phyloP scores from a whole-genome alignment of 2,329 filamentous ascomycete genomes.

The Aspergillus flavus region DNA sequence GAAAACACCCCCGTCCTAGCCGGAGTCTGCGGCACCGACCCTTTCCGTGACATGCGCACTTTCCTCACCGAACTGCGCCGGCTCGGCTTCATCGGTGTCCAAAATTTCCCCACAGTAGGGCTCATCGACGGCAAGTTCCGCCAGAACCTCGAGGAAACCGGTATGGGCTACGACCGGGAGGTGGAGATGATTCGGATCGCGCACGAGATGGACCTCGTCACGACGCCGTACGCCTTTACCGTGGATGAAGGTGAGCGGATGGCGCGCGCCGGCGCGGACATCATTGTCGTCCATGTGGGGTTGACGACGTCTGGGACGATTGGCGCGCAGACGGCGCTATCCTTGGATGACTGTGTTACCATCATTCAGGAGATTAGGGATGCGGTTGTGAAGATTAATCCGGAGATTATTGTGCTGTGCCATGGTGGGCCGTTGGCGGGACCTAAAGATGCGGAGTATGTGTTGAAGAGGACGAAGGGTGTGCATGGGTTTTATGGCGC shows the following conservation, averaged over 20 bases:
- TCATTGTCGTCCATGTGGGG: slow-evolving; percentile 70
- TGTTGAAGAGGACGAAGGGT: slow-evolving; percentile 62
- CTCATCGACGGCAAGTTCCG: slow-evolving; percentile 70
- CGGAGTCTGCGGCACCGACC: slow-evolving; percentile 71
- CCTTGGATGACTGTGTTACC: slow-evolving; percentile 64
- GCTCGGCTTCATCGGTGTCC: slow-evolving; percentile 68
- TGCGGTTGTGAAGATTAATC: slow-evolving; percentile 57
- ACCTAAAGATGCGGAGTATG: slow-evolving; percentile 64
- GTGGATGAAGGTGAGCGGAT: slow-evolving; percentile 64
- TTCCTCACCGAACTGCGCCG: slow-evolving; percentile 64
- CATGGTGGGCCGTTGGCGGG: slow-evolving; percentile 70
- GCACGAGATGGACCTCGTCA: slow-evolving; percentile 62
- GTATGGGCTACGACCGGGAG: slow-evolving; percentile 68
- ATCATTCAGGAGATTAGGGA: slow-evolving; percentile 67
- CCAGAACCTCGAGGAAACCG: slow-evolving; percentile 69
- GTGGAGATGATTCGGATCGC: slow-evolving; percentile 68
- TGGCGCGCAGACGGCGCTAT: slow-evolving; percentile 63
- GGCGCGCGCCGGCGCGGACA: slow-evolving; percentile 66
- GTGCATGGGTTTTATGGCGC: slow-evolving; percentile 74
- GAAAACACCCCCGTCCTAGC: slow-evolving; percentile 67
- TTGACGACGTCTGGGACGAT: slow-evolving; percentile 67
- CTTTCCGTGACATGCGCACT: slow-evolving; percentile 63
- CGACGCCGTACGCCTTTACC: slow-evolving; percentile 71
- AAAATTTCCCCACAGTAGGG: slow-evolving; percentile 75
- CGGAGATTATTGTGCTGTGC: slow-evolving; percentile 67